Base-by-base conservation (phyloP, 306 rosid species). In the Vicia villosa region DNA sequence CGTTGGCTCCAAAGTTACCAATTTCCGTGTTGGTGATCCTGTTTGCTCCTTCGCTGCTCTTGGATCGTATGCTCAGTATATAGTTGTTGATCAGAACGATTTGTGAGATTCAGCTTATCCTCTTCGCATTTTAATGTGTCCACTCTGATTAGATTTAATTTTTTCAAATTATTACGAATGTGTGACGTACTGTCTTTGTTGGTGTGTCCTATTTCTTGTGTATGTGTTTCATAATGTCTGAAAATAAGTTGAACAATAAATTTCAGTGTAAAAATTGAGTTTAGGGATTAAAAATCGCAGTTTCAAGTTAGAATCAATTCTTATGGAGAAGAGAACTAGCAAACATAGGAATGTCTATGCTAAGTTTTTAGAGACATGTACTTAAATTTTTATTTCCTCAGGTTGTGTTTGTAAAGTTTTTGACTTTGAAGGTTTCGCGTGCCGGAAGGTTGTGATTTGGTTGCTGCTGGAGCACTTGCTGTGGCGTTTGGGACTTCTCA, bases 401-500 rank as follows among this genome's bases (percentile, higher is more conserved):
- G 1, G 12, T 38, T 20, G 20, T 7, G 57, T 69, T 41, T 68
- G 51, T 46, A 34, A 80, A 37, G 57, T 61, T 54, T 60, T 45
- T 45, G 19, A 41, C 21, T 60, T 70, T 82, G 71, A 87, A 93
- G 98, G 87, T 76, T 85, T 68, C 79, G 74, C 3, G 97, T 90
- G 41, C 96, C 97, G 17, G 91, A 85, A 40, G 96, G 90, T 54
- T 90, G 97, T 79, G 97, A 90, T 84, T 50, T 91, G 74, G 91
- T 91, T 36, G 86, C 87, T 32, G 97, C 99, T 10, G 95, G 86
- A 2, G 97, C 97, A 15, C 89, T 94, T 81, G 89, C 89, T 32
- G 97, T 90, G 61, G 97, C 96, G 5, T 94, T 76, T 74, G 99
- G 99, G 24, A 94, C 99, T 45, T 90, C 97, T 6, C 99, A 94